Conservation (phyloP, 2,329 filamentous ascomycete genomes). For the Monosporascus sp. region DNA sequence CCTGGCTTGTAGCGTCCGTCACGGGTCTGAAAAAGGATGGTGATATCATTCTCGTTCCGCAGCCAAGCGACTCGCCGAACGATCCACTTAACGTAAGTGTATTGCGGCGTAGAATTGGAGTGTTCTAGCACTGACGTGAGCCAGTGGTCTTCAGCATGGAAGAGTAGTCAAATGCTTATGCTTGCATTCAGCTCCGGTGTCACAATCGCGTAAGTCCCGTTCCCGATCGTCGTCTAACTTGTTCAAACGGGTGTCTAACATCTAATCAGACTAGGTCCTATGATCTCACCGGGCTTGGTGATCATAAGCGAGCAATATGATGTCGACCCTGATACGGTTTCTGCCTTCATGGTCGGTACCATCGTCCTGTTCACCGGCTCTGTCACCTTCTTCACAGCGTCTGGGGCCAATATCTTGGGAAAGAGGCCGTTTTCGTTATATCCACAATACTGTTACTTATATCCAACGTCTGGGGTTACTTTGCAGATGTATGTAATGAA, state of each 20-base stretch:
- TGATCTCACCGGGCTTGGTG: constrained; percentile 17
- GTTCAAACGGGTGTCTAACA: constrained; percentile 2
- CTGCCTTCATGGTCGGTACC: constrained; percentile 17
- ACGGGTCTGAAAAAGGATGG: constrained; percentile 16
- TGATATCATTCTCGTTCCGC: constrained; percentile 18
- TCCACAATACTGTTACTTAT: constrained; percentile 14
- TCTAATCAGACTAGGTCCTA: constrained; percentile 13
- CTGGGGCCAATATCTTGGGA: constrained; percentile 19
- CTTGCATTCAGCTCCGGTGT: constrained; percentile 19
- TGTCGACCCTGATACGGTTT: constrained; percentile 11
- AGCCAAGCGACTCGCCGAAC: constrained; percentile 19
- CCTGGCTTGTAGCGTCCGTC: constrained; percentile 6
- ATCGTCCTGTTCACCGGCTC: constrained; percentile 18
- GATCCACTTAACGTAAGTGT: constrained; percentile 17
- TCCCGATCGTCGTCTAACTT: not conserved
- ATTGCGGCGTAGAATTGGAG: not conserved
- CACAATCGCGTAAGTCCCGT: constrained; percentile 15
- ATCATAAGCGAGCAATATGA: constrained; percentile 15
- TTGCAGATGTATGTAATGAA: constrained; percentile 13
- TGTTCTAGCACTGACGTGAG: constrained; percentile 2
- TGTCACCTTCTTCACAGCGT: constrained; percentile 17
- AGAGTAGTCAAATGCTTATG: constrained; percentile 17
- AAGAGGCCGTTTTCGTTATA: constrained; percentile 22
- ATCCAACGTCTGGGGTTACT: constrained; percentile 20
- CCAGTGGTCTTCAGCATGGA: constrained; percentile 15